Conservation (phyloP, 1,284 basidiomycete species). For the Coniophora puteana region DNA sequence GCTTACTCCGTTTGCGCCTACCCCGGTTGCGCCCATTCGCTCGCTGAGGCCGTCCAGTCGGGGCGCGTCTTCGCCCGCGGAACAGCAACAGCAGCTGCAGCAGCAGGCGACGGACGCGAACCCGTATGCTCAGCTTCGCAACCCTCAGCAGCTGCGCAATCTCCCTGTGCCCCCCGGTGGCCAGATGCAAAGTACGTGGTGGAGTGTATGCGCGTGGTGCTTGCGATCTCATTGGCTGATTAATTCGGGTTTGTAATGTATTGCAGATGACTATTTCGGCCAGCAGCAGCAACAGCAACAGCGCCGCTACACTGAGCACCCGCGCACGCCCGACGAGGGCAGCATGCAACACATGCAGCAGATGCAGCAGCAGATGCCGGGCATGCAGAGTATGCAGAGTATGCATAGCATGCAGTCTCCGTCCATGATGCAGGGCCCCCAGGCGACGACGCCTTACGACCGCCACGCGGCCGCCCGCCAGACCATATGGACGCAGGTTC, state of each 20-base stretch:
- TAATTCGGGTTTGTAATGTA: slow-evolving; percentile 7
- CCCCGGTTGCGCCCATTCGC: slow-evolving; percentile 21
- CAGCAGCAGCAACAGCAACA: slow-evolving; percentile 31
- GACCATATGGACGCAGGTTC: slow-evolving; percentile 81
- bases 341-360: too few species aligned
- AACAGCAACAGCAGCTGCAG: too few species aligned
- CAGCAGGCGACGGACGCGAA: slow-evolving; percentile 29
- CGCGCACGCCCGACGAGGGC: slow-evolving; percentile 36
- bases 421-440: slow-evolving; percentile 34
- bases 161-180: slow-evolving; percentile 40
- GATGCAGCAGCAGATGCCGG: too few species aligned
- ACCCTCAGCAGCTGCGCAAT: slow-evolving; percentile 37
- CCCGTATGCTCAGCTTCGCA: slow-evolving; percentile 30
- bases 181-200: slow-evolving; percentile 30
- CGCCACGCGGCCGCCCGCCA: slow-evolving; percentile 55
- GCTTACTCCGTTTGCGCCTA: slow-evolving; percentile 16
- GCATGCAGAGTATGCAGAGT: slow-evolving; percentile 41
- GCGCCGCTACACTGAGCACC: slow-evolving; percentile 42
- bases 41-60: slow-evolving; percentile 24
- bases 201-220: slow-evolving; percentile 7
- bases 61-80: slow-evolving; percentile 22
- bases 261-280: slow-evolving; percentile 20
- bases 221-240: too few species aligned
- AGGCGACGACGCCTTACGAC: slow-evolving; percentile 26
- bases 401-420: slow-evolving; percentile 52